Evolutionary conservation across 2,329 filamentous ascomycete species (phyloP), one percentile per base, ranked within the genome.

Genomic region (Helotiales sp.): DNA sequence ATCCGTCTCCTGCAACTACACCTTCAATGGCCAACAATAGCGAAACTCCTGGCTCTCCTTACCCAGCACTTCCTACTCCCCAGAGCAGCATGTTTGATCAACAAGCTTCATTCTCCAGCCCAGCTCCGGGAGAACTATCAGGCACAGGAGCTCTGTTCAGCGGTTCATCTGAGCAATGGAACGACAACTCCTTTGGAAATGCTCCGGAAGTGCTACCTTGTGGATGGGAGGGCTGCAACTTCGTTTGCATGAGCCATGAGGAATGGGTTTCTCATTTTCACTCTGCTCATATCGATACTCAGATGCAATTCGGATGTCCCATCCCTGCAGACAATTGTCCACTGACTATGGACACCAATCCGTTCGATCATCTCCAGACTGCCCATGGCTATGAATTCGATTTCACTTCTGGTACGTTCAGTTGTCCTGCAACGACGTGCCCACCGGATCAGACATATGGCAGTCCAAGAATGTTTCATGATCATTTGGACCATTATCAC

Each of bases 401-500:
- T 34, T 63, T 64, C 13, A 67, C 60, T 62, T 64, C 64, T 13
- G 69, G 70, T 52, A 63, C 55, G 6, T 71, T 71, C 30, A 71
- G 64, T 50, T 77, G 75, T 63, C 75, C 75, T 24, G 74, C 70
- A 65, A 71, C 73, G 10, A 63, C 62, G 34, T 76, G 75, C 60
- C 61, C 66, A 40, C 63, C 69, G 8, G 63, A 68, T 43, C 65
- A 72, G 37, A 69, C 67, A 24, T 73, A 67, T 60, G 69, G 66
- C 28, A 68, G 74, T 64, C 71, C 71, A 47, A 61, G 67, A 20
- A 73, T 69, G 67, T 69, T 77, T 57, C 75, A 77, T 45, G 70
- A 73, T 60, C 75, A 77, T 54, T 69, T 76, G 24, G 73, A 74
- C 58, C 64, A 72, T 55, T 70, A 67, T 52, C 75, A 77, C 65